Evolutionary conservation across 495 filamentous ascomycete genomes (phyloP), one percentile per base, ranked within the genome.

Genomic region (Penicillium cataractarum): DNA sequence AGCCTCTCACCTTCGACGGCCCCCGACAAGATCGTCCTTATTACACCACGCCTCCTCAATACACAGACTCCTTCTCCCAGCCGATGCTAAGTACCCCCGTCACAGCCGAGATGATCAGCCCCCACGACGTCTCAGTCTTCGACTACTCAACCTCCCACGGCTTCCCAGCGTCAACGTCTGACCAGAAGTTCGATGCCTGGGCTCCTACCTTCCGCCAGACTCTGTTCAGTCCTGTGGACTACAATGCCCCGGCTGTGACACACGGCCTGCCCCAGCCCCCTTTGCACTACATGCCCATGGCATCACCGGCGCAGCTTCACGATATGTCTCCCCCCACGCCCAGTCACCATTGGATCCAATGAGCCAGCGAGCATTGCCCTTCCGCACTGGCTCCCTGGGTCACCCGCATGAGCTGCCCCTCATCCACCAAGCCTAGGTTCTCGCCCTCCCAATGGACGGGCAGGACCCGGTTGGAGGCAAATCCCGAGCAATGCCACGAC

Each of bases 151-250:
- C 63, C 0, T 67, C 69, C 3, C 59, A 70, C 13, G 54, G 69
- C 9, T 79, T 75, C 57, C 61, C 71, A 8, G 48, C 61, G 27
- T 67, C 78, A 0, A 64, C 76, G 55, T 55, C 74, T 26, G 57
- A 66, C 58, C 60, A 65, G 17, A 74, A 76, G 3, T 75, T 70
- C 33, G 75, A 78, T 19, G 40, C 68, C n/a, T 82, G 78, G 76
- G 58, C 70, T 13, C 72, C 78, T 3, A 64, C 74, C 6, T 80
- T 77, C 69, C 74, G 78, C n/a, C 77, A 72, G 48, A 74, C 75
- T 49, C 66, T 80, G 39, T 82, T 76, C 71, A 64, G 65, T 22
- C 61, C 78, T 0, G 66, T 79, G n/a, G 76, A 75, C 40, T 80
- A 75, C 63, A 64, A 58, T 13, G 27, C 67, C 5, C 56, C 70